Evolutionary conservation across 2,329 filamentous ascomycete species (phyloP).

Genomic region (Nannizzia gypsea): DNA sequence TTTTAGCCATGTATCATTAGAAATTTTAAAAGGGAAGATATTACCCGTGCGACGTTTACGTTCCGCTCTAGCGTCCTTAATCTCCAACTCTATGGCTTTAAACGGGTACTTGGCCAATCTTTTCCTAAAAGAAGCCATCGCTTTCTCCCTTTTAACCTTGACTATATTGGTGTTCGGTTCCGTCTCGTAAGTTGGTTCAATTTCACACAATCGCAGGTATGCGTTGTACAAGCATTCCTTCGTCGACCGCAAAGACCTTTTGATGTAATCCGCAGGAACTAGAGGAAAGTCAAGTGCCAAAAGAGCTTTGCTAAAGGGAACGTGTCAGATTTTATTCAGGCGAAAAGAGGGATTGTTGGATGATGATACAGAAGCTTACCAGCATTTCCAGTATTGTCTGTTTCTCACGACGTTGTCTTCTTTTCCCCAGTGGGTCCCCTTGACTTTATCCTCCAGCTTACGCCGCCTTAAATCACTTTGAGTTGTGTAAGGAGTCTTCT

Average conservation of each 20-base stretch:
- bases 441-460: constrained; percentile 20
- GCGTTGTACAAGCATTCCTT: constrained; percentile 5
- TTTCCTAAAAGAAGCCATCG: constrained; percentile 1
- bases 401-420: constrained; percentile 20
- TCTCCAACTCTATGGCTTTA: constrained; percentile 20
- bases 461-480: constrained; percentile 28
- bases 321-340: background rate
- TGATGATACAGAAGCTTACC: constrained; percentile 15
- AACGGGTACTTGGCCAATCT: background rate
- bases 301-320: background rate
- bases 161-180: background rate
- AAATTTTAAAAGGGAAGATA: background rate
- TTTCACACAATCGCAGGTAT: background rate
- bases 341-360: background rate
- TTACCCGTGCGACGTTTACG: constrained; percentile 13
- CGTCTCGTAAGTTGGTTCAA: constrained; percentile 4
- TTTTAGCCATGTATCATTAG: background rate
- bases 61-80: constrained; percentile 24
- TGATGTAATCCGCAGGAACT: constrained; percentile 28
- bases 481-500: constrained; percentile 34
- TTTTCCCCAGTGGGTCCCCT: background rate
- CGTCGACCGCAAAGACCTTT: background rate
- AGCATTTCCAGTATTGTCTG: constrained; percentile 15
- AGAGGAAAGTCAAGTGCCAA: constrained; percentile 24
- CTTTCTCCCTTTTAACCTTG: background rate